These are phyloP conservation scores for Beauveria asiatica DNA, from an alignment of 2,329 filamentous ascomycete genomes.

Conservation along the genomic window DNA sequence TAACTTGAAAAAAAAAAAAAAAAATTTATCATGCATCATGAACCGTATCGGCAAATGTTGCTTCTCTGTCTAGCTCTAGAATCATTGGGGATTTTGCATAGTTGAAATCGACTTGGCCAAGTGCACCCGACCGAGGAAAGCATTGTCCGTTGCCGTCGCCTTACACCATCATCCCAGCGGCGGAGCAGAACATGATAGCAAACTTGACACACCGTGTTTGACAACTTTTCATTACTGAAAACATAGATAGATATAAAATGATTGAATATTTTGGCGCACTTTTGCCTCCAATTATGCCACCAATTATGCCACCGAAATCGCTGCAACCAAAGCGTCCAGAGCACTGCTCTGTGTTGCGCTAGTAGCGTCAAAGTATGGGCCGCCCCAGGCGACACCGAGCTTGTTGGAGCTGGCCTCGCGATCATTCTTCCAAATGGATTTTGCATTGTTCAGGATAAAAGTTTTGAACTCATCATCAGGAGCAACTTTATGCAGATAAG, in stretches of 20 bases:
- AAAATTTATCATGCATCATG: background rate
- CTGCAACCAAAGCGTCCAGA: constrained; percentile 59
- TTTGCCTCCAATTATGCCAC: no score
- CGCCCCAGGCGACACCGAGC: constrained; percentile 58
- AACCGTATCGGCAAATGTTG: background rate
- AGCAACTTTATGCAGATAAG: constrained; percentile 43
- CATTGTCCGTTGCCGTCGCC: no score
- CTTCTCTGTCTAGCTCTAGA: background rate
- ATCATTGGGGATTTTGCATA: no score
- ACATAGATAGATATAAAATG: background rate
- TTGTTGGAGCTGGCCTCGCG: constrained; percentile 36
- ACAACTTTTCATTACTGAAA: no score
- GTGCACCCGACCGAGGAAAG: no score
- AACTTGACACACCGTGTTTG: no score
- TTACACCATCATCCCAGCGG: no score
- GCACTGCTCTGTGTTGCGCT: constrained; percentile 57
- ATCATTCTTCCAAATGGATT: constrained; percentile 55
- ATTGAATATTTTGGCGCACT: background rate
- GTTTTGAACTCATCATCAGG: constrained; percentile 40
- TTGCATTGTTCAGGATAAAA: constrained; percentile 53
- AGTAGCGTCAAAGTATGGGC: constrained; percentile 43
- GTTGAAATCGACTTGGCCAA: no score
- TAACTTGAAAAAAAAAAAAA: no score
- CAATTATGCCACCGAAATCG: constrained; percentile 31
- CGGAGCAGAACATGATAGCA: no score